These are phyloP conservation scores for Coelastrella sp. DNA, from an alignment of 139 green algal genomes.

Conservation along the genomic window DNA sequence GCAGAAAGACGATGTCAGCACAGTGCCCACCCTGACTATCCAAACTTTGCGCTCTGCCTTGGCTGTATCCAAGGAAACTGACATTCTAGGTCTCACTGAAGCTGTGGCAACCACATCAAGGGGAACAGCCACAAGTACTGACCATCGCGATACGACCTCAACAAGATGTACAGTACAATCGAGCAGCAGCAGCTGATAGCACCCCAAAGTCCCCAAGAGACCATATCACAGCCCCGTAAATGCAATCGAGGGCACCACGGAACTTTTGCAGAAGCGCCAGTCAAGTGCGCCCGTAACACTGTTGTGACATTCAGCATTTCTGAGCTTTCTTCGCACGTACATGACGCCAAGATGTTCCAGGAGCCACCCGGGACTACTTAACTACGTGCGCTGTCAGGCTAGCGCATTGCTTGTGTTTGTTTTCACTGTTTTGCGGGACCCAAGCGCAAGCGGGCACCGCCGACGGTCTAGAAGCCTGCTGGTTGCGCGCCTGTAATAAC, in stretches of 20 bases:
- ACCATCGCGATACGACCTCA: no score
- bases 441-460: background rate
- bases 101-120: background rate
- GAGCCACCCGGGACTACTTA: no score
- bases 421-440: no score
- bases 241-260: no score
- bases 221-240: no score
- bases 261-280: background rate
- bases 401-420: no score
- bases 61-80: background rate
- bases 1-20: no score
- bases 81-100: background rate
- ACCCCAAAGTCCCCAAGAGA: no score
- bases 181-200: no score
- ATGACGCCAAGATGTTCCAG: background rate
- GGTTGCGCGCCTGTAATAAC: background rate
- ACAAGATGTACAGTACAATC: no score
- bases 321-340: background rate
- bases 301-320: background rate
- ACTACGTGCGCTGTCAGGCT: no score
- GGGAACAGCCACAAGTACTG: no score
- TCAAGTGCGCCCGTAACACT: background rate
- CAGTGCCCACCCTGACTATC: slow-evolving; percentile 30
- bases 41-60: slow-evolving; percentile 34
- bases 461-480: background rate